A percentile compares a stretch with the other conserved stretches of the same genome.
Conservation (phyloP, 805 yeast genomes). For the Candida arabinofermentans region DNA sequence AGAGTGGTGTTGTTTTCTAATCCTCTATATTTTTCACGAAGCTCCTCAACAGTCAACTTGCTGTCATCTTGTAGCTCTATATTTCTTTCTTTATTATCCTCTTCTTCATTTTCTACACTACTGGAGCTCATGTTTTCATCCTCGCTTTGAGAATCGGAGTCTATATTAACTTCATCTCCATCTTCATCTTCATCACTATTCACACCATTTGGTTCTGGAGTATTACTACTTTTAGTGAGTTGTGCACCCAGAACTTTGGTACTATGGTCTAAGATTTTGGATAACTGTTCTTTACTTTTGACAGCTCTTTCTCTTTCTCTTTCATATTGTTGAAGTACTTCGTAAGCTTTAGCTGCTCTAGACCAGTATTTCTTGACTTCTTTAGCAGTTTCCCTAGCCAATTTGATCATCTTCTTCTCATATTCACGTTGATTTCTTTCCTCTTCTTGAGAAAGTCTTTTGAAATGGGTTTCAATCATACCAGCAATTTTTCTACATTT, state of each 20-base stretch:
- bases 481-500: constrained; percentile 68
- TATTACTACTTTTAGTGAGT: constrained; percentile 39
- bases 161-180: constrained; percentile 20
- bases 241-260: constrained; percentile 88
- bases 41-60: constrained; percentile 50
- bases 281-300: constrained; percentile 81
- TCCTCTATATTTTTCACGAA: constrained; percentile 51
- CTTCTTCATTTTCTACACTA: constrained; percentile 9
- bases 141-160: constrained; percentile 24
- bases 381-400: constrained; percentile 78
- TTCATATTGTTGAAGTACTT: constrained; percentile 68
- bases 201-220: constrained; percentile 23
- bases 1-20: constrained; percentile 26
- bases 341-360: constrained; percentile 78
- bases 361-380: constrained; percentile 90
- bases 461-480: constrained; percentile 84
- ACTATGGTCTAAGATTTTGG: constrained; percentile 86
- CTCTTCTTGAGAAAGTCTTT: constrained; percentile 80
- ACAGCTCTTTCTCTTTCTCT: constrained; percentile 74
- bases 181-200: constrained; percentile 19
- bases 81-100: neutral
- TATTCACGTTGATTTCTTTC: constrained; percentile 75
- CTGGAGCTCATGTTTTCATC: constrained; percentile 17
- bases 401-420: constrained; percentile 60
- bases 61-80: constrained; percentile 37